These are phyloP conservation scores for Aspergillus ochraceus DNA, from an alignment of 2,329 filamentous ascomycete genomes.

Conservation along the genomic window DNA sequence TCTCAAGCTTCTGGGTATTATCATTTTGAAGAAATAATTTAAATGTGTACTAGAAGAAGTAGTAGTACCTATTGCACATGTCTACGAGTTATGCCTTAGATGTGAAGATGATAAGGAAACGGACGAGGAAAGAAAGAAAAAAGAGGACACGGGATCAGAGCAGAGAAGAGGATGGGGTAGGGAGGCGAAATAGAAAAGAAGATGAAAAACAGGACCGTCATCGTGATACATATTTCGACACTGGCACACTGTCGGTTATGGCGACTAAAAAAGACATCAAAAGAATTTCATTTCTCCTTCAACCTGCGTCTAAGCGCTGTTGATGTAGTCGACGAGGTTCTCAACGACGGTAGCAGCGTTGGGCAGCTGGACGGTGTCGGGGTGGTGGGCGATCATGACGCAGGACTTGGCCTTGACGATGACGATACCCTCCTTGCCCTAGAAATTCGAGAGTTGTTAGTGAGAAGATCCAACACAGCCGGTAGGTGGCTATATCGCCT, in stretches of 20 bases:
- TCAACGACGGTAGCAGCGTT: conserved; percentile 78
- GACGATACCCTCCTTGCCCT: conserved; percentile 79
- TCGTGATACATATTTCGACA: conserved; percentile 20
- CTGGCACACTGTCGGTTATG: conserved; percentile 11
- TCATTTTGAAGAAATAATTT: neutral
- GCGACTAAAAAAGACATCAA: conserved; percentile 14
- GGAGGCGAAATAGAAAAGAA: neutral
- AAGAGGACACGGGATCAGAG: neutral
- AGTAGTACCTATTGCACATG: conserved; percentile 19
- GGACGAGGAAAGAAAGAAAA: conserved; percentile 8
- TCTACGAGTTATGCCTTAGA: conserved; percentile 18
- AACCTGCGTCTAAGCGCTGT: conserved; percentile 65
- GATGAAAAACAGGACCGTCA: conserved; percentile 6
- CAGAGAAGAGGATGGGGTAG: no score
- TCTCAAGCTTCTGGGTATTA: neutral
- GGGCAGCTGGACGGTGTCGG: conserved; percentile 69
- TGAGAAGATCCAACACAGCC: neutral
- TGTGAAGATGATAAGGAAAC: neutral
- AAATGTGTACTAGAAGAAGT: conserved; percentile 4
- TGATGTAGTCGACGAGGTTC: conserved; percentile 81
- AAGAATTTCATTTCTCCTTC: conserved; percentile 17
- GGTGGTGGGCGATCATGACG: conserved; percentile 85
- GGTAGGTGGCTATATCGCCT: no score
- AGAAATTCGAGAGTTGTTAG: conserved; percentile 10
- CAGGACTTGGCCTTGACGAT: conserved; percentile 86